Percentiles rank a stretch among this genome's conserved stretches.
Evolutionary conservation across 371 early-diverging fungal species (phyloP).

Genomic region (Choanephora cucurbitarum): DNA sequence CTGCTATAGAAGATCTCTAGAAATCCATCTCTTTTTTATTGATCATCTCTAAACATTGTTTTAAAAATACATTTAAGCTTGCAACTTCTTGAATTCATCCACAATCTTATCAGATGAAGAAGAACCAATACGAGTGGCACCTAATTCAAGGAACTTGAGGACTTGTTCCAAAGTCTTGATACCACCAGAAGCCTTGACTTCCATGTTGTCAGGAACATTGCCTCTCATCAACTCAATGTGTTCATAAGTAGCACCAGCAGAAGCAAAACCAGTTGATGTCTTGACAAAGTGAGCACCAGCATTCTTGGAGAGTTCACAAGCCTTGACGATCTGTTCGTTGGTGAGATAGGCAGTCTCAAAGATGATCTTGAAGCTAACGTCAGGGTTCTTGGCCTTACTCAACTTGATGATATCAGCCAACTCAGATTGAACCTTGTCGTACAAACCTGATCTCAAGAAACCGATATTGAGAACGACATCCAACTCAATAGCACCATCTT

Average conservation of each 20-base stretch:
- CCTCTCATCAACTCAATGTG: constrained; percentile 61
- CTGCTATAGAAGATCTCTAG: constrained; percentile 4
- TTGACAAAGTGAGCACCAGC: constrained; percentile 72
- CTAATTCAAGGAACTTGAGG: constrained; percentile 55
- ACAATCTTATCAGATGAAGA: constrained; percentile 62
- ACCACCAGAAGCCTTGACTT: constrained; percentile 71
- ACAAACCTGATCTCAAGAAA: constrained; percentile 52
- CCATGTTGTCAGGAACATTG: constrained; percentile 42
- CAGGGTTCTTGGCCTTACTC: constrained; percentile 43
- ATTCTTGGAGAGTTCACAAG: constrained; percentile 50
- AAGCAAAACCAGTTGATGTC: constrained; percentile 68
- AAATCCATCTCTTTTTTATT: background rate
- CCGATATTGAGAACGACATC: constrained; percentile 70
- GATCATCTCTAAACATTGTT: background rate
- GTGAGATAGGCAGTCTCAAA: constrained; percentile 66
- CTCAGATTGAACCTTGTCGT: constrained; percentile 53
- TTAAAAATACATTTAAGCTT: background rate
- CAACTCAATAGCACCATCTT: constrained; percentile 65
- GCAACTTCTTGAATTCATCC: constrained; percentile 52
- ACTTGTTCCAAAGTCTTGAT: constrained; percentile 65
- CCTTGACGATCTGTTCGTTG: constrained; percentile 57
- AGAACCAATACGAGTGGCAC: constrained; percentile 64
- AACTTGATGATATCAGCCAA: constrained; percentile 42
- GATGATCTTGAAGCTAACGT: constrained; percentile 65
- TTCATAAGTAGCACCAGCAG: constrained; percentile 58